Conservation (phyloP, 1,284 basidiomycete genomes). For the Athelia psychrophila region DNA sequence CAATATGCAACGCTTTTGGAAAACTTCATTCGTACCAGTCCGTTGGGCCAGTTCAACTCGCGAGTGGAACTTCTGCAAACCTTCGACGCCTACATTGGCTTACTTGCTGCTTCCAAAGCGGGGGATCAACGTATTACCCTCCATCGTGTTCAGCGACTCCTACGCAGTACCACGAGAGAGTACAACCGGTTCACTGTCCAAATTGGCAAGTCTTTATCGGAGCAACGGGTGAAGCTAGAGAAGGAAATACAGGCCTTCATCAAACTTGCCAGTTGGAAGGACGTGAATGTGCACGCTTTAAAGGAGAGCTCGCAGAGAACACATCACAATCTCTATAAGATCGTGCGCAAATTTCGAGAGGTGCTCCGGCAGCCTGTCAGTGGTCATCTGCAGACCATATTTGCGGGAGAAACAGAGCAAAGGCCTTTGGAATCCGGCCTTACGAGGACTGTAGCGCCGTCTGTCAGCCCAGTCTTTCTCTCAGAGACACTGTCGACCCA, state of each 20-base stretch:
- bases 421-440: constrained; percentile 8
- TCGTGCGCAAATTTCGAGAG: constrained; percentile 91
- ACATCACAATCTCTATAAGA: constrained; percentile 91
- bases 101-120: constrained; percentile 27
- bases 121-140: constrained; percentile 29
- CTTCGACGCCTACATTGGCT: constrained; percentile 56
- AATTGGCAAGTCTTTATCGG: constrained; percentile 50
- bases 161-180: constrained; percentile 67
- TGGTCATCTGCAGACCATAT: constrained; percentile 35
- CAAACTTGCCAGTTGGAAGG: constrained; percentile 98
- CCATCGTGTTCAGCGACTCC: constrained; percentile 52
- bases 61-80: constrained; percentile 72
- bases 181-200: constrained; percentile 62
- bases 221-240: constrained; percentile 69
- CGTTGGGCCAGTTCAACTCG: constrained; percentile 79
- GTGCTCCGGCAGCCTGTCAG: constrained; percentile 75
- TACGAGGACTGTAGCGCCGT: too few relatives aligned
- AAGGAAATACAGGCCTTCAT: constrained; percentile 85
- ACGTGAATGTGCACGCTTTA: constrained; percentile 93
- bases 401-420: constrained; percentile 34
- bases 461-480: constrained; percentile 9
- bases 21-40: constrained; percentile 75
- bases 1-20: constrained; percentile 80
- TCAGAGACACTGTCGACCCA: constrained; percentile 7
- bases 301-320: constrained; percentile 90